phyloP scores from a whole-genome alignment of 1,284 basidiomycete species.

The Stygiomarasmius scandens region DNA sequence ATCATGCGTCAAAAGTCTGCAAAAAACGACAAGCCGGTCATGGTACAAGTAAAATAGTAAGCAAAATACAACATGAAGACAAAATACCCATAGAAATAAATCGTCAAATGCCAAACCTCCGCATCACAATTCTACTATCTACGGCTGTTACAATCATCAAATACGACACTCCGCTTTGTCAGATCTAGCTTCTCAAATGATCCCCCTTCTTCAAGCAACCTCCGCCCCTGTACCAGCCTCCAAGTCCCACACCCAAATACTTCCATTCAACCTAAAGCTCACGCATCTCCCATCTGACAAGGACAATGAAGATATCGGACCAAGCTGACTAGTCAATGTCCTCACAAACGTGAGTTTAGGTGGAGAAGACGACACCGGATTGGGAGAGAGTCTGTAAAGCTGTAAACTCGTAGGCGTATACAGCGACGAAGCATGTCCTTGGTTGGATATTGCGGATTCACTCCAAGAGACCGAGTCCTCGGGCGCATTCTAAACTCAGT shows the following conservation, averaged over 20 bases:
- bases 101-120: constrained; percentile 67
- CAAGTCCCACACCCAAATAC: constrained; percentile 83
- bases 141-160: constrained; percentile 73
- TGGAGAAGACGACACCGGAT: constrained; percentile 46
- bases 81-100: background rate
- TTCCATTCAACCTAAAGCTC: constrained; percentile 67
- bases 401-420: constrained; percentile 62
- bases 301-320: constrained; percentile 66
- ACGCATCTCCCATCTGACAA: constrained; percentile 81
- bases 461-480: constrained; percentile 37
- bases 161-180: constrained; percentile 53
- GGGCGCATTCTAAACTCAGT: too few species aligned
- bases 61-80: too few species aligned
- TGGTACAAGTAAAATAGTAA: too few species aligned
- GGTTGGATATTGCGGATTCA: constrained; percentile 21
- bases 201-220: constrained; percentile 41
- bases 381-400: constrained; percentile 66
- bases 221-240: constrained; percentile 68
- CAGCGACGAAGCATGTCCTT: constrained; percentile 27
- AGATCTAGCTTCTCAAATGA: constrained; percentile 16
- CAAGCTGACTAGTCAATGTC: constrained; percentile 65
- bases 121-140: constrained; percentile 54
- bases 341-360: constrained; percentile 75
- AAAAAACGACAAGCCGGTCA: too few species aligned
- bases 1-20: too few species aligned